Percentiles rank a stretch among this genome's conserved stretches.
Conservation (phyloP, 768 basidiomycete species). For the Leccinum olivaceopallidum region DNA sequence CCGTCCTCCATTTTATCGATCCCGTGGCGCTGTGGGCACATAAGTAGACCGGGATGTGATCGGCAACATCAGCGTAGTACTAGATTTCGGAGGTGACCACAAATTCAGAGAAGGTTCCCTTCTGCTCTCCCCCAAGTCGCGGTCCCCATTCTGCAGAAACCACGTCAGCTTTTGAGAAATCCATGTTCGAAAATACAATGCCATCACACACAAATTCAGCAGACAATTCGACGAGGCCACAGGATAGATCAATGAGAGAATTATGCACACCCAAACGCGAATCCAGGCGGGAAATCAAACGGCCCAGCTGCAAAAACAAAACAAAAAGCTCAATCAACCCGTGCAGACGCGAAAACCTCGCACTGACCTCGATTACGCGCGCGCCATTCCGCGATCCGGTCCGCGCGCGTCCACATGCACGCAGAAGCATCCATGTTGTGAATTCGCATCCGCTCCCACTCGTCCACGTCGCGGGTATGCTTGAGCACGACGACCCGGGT, state of each 20-base stretch:
- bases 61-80: not conserved
- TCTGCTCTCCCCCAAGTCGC: not conserved
- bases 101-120: no score
- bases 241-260: not conserved
- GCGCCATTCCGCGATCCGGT: conserved; percentile 16
- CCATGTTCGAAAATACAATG: not conserved
- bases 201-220: not conserved
- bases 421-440: not conserved
- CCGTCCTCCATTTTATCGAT: not conserved
- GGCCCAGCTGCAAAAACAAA: conserved; percentile 6
- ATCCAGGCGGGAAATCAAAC: conserved; percentile 12
- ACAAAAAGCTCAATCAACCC: not conserved
- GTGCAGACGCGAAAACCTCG: not conserved
- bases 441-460: not conserved
- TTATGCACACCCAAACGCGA: not conserved
- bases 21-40: not conserved
- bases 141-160: not conserved
- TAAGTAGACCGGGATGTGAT: not conserved
- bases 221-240: not conserved
- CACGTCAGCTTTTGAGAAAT: not conserved
- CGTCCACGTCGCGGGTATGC: conserved; percentile 11
- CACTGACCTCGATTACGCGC: conserved; percentile 9
- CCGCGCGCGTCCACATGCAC: not conserved
- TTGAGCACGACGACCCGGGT: conserved; percentile 16
- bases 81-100: not conserved